These are phyloP conservation scores for Naganishia onofrii DNA, from an alignment of 768 basidiomycete species.

Conservation along the genomic window DNA sequence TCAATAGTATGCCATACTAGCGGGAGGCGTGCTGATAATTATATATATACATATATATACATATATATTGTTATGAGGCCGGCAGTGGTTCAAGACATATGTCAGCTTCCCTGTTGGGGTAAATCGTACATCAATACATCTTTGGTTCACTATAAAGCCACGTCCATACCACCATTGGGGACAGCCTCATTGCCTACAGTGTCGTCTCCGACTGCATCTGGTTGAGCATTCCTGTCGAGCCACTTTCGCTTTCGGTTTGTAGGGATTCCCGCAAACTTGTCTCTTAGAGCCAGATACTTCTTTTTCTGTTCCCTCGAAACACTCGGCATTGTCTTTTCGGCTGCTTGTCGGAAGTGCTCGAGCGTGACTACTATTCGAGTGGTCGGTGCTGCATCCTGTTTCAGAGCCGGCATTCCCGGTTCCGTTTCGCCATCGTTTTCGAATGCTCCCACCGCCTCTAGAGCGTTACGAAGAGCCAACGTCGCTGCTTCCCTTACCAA, in stretches of 20 bases:
- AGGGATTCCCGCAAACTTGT: constrained; percentile 75
- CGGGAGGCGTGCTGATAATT: neutral
- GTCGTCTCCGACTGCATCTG: neutral
- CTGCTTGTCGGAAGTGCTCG: constrained; percentile 70
- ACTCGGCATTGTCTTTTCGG: constrained; percentile 80
- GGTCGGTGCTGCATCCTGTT: constrained; percentile 9
- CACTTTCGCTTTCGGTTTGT: constrained; percentile 32
- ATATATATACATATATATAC: no score
- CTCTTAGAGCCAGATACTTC: constrained; percentile 75
- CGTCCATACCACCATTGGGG: neutral
- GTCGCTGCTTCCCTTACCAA: constrained; percentile 87
- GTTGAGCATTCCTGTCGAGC: constrained; percentile 5
- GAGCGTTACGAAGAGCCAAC: constrained; percentile 64
- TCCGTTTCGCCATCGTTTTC: constrained; percentile 54
- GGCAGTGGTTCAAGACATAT: no score
- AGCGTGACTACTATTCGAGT: constrained; percentile 58
- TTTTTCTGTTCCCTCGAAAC: constrained; percentile 75
- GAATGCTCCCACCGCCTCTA: constrained; percentile 63
- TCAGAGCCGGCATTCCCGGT: constrained; percentile 32
- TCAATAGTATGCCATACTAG: neutral
- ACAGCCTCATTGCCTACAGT: neutral
- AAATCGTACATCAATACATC: neutral
- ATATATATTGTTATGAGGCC: no score
- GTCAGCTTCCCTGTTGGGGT: neutral
- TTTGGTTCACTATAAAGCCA: neutral